phyloP scores from a whole-genome alignment of 768 basidiomycete genomes.

The Termitomyces sp. region DNA sequence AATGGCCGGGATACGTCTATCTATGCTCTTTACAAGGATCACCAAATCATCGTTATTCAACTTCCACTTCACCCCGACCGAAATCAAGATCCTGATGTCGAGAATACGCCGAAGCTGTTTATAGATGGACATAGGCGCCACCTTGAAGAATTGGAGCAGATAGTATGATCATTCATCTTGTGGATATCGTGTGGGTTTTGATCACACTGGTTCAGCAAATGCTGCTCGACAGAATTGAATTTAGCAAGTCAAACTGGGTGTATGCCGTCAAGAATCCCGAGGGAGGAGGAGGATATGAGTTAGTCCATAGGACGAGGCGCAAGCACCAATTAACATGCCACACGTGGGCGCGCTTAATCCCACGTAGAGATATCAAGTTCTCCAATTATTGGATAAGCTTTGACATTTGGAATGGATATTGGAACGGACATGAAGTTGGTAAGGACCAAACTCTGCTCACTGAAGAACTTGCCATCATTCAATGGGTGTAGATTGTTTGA shows the following conservation, averaged over 20 bases:
- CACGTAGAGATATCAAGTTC: slow-evolving; percentile 35
- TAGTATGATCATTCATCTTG: slow-evolving; percentile 16
- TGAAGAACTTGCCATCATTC: background rate
- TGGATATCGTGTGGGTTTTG: background rate
- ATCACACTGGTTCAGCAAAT: slow-evolving; percentile 24
- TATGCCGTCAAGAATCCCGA: slow-evolving; percentile 27
- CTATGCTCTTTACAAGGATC: slow-evolving; percentile 13
- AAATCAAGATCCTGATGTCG: background rate
- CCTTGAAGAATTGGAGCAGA: slow-evolving; percentile 16
- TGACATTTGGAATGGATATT: slow-evolving; percentile 33
- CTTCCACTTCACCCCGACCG: slow-evolving; percentile 6
- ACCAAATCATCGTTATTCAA: slow-evolving; percentile 16
- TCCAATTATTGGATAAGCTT: slow-evolving; percentile 28
- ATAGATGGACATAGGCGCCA: background rate
- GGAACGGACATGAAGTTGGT: slow-evolving; percentile 39
- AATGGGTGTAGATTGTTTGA: slow-evolving; percentile 28
- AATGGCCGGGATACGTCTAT: background rate
- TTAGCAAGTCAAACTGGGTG: slow-evolving; percentile 35
- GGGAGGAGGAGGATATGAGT: slow-evolving; percentile 31
- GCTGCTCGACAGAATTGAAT: slow-evolving; percentile 28
- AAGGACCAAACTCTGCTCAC: slow-evolving; percentile 8
- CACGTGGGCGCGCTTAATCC: slow-evolving; percentile 35
- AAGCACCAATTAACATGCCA: slow-evolving; percentile 28
- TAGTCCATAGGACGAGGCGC: slow-evolving; percentile 27
- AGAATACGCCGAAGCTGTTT: background rate